Evolutionary conservation across 768 basidiomycete species (phyloP), one percentile per base, ranked within the genome.

Genomic region (Clavulina sp.): DNA sequence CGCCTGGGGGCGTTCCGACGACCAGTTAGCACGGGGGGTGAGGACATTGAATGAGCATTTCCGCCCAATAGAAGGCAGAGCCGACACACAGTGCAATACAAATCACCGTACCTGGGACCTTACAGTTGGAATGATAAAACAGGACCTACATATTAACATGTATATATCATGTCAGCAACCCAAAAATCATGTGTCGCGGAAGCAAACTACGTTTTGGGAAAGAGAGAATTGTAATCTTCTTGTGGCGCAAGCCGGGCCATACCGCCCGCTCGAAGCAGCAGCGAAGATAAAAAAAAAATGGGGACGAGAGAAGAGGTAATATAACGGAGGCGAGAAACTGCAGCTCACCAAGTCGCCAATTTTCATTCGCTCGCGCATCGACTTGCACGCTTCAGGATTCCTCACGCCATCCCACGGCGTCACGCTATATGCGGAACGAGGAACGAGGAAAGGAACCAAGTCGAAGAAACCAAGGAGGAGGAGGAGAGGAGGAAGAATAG

Each of bases 121-220:
- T 38, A 38, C 34, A 38, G 19, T 38, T 38, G 19, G 34, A 38
- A 19, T 87, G 84, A 62, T 89, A 89, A 64, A 89, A 38, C 9
- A 38, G 34, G 9, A 38, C 34, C 54, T 2, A 59, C 33, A 28
- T 28, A 24, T 30, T 47, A 24, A 18, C 9, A 5, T 47, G 19
- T 9, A 28, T 24, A 23, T 47, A 24, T 28, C 19, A 38, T 19
- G 36, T 38, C 9, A 9, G 36, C 9, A 4, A 24, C 26, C 18
- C 31, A n/a, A n/a, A n/a, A n/a, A n/a, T n/a, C n/a, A n/a, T n/a
- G n/a, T n/a, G n/a, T n/a, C n/a, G 34, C 19, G 9, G 34, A 38
- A 9, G 19, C 34, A 38, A 9, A 19, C 9, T 38, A 9, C 34
- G 9, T 38, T 38, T 9, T 9, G 34, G 9, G 34, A 38, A 19